Conservation (phyloP, 1,284 basidiomycete species). For the Phlebopus sp. region DNA sequence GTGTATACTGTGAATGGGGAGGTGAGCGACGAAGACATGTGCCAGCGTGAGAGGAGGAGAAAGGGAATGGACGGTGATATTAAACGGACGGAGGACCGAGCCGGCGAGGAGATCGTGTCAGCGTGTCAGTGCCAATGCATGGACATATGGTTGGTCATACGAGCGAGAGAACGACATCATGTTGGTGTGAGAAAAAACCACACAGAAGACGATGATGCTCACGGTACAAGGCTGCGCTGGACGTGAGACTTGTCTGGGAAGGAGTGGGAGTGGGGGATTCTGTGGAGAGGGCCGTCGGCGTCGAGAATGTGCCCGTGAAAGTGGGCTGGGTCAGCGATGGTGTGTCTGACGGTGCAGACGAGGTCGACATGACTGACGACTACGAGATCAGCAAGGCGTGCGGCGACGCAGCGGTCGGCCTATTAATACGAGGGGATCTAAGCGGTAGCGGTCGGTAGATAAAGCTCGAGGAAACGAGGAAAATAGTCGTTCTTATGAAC, state of each 20-base stretch:
- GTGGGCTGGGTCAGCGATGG: neutral
- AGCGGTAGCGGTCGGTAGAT: too few relatives aligned
- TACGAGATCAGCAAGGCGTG: slow-evolving; percentile 6
- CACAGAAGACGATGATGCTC: slow-evolving; percentile 12
- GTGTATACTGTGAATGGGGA: slow-evolving; percentile 26
- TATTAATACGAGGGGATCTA: too few relatives aligned
- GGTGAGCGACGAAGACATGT: slow-evolving; percentile 11
- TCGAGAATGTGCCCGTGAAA: neutral
- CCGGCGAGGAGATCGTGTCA: slow-evolving; percentile 1
- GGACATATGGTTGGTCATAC: neutral
- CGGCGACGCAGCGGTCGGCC: neutral
- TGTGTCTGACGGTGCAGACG: neutral
- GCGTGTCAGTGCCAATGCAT: neutral
- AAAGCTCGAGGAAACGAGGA: too few relatives aligned
- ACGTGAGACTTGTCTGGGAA: slow-evolving; percentile 5
- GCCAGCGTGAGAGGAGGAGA: neutral
- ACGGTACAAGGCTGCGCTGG: slow-evolving; percentile 28
- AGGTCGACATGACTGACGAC: slow-evolving; percentile 14
- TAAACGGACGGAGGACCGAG: slow-evolving; percentile 8
- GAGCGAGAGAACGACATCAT: slow-evolving; percentile 12
- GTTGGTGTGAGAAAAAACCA: slow-evolving; percentile 21
- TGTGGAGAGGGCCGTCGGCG: neutral
- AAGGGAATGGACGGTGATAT: neutral
- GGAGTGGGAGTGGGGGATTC: neutral
- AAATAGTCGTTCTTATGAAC: too few relatives aligned